These are phyloP conservation scores for Aspergillus awamori DNA, from an alignment of 2,329 filamentous ascomycete genomes.

Conservation along the genomic window DNA sequence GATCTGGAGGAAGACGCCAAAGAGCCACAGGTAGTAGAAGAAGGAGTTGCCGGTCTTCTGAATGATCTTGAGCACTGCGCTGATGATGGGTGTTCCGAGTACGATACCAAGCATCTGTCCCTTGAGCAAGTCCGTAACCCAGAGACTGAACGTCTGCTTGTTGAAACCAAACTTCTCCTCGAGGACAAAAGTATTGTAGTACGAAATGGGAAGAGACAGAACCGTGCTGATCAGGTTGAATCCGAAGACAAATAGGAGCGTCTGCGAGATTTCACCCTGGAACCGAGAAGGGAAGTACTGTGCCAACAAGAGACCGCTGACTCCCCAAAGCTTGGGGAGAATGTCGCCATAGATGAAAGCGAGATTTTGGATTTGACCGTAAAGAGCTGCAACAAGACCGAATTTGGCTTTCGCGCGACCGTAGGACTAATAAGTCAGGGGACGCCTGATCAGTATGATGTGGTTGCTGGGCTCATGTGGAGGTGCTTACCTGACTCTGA, in stretches of 20 bases:
- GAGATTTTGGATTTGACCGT: constrained; percentile 84
- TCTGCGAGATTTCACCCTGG: constrained; percentile 90
- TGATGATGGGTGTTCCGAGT: constrained; percentile 83
- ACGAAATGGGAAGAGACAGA: constrained; percentile 75
- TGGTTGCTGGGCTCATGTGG: background rate
- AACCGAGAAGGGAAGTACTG: constrained; percentile 76
- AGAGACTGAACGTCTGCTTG: constrained; percentile 90
- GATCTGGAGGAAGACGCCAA: constrained; percentile 84
- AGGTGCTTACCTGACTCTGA: constrained; percentile 72
- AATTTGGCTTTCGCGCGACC: constrained; percentile 95
- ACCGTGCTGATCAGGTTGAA: constrained; percentile 82
- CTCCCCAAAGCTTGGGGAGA: constrained; percentile 85
- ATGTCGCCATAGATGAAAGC: constrained; percentile 88
- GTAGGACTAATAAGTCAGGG: constrained; percentile 66
- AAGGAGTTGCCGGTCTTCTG: constrained; percentile 91
- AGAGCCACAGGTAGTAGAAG: constrained; percentile 98
- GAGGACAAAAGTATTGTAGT: constrained; percentile 94
- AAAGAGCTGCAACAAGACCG: constrained; percentile 77
- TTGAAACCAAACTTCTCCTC: constrained; percentile 99
- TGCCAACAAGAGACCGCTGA: constrained; percentile 74
- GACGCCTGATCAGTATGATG: background rate
- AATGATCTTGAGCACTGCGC: constrained; percentile 90
- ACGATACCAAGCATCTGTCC: constrained; percentile 78
- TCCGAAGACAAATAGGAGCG: constrained; percentile 85
- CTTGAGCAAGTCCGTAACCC: constrained; percentile 89